Conservation (phyloP, 192 early-diverging fungal species). For the Backusella macrospora region DNA sequence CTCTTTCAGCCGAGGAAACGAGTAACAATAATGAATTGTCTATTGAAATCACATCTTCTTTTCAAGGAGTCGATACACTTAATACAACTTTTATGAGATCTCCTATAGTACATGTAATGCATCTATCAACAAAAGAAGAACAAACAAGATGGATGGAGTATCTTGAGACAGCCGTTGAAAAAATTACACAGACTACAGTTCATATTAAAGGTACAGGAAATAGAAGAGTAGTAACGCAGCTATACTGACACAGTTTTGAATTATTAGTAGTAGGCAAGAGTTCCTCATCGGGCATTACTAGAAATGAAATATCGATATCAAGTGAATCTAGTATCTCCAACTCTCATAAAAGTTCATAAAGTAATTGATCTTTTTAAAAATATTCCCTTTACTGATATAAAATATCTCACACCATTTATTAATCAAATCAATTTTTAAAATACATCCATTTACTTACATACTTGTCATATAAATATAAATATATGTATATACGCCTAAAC, state of each 20-base stretch:
- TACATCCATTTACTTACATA: not conserved
- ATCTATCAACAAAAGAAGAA: conserved; percentile 5
- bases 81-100: conserved; percentile 28
- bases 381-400: not conserved
- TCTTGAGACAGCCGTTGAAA: conserved; percentile 25
- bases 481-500: not conserved
- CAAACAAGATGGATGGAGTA: conserved; percentile 26
- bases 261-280: conserved; percentile 3
- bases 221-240: not conserved
- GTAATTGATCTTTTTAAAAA: not conserved
- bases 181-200: conserved; percentile 10
- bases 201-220: conserved; percentile 9
- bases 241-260: not conserved
- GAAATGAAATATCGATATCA: conserved; percentile 6
- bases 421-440: not conserved
- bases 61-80: conserved; percentile 26
- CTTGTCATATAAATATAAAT: not conserved
- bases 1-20: conserved; percentile 6
- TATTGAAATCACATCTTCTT: conserved; percentile 19
- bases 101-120: conserved; percentile 24
- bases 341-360: not conserved
- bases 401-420: not conserved
- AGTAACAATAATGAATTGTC: not conserved
- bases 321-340: conserved; percentile 6
- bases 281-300: not conserved